phyloP scores from a whole-genome alignment of 495 filamentous ascomycete genomes.

The Evernia prunastri region DNA sequence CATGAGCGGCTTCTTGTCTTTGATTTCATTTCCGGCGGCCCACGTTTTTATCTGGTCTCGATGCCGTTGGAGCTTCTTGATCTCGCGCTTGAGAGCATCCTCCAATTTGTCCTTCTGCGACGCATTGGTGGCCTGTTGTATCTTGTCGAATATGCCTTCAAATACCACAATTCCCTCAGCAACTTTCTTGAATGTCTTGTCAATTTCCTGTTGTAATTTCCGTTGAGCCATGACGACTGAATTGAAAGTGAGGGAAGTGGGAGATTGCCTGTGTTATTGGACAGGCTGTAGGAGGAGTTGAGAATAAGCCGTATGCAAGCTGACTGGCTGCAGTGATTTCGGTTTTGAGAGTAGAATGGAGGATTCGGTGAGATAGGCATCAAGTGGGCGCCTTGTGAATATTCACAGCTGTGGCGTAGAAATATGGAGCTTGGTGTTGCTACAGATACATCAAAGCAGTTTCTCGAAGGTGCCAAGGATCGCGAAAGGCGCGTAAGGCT shows the following conservation, averaged over 20 bases:
- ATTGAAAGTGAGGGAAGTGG: constrained; percentile 7
- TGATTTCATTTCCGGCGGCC: constrained; percentile 95
- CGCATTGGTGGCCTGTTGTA: constrained; percentile 77
- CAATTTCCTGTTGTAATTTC: constrained; percentile 94
- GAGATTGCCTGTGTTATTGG: constrained; percentile 3
- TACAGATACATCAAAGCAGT: constrained; percentile 1
- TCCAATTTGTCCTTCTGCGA: constrained; percentile 98
- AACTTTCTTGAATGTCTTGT: constrained; percentile 98
- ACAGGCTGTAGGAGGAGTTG: constrained; percentile 1
- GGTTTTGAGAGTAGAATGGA: constrained; percentile 14
- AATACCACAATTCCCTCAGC: constrained; percentile 87
- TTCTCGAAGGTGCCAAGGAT: constrained; percentile 14
- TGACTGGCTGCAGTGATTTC: constrained; percentile 11
- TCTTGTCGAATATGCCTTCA: constrained; percentile 92
- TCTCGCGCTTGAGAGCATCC: constrained; percentile 95
- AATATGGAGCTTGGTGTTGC: not conserved
- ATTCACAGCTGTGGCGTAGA: not conserved
- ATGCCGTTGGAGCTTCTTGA: constrained; percentile 97
- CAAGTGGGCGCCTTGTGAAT: constrained; percentile 15
- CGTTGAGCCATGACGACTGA: constrained; percentile 71
- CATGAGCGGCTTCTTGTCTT: constrained; percentile 91
- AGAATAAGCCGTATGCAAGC: constrained; percentile 9
- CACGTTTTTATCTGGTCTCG: constrained; percentile 99
- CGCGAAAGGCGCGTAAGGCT: constrained; percentile 15
- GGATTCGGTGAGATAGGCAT: constrained; percentile 28